These are phyloP conservation scores for Cafeteria roenbergensis DNA, from an alignment of 108 stramenopile species.

Conservation along the genomic window DNA sequence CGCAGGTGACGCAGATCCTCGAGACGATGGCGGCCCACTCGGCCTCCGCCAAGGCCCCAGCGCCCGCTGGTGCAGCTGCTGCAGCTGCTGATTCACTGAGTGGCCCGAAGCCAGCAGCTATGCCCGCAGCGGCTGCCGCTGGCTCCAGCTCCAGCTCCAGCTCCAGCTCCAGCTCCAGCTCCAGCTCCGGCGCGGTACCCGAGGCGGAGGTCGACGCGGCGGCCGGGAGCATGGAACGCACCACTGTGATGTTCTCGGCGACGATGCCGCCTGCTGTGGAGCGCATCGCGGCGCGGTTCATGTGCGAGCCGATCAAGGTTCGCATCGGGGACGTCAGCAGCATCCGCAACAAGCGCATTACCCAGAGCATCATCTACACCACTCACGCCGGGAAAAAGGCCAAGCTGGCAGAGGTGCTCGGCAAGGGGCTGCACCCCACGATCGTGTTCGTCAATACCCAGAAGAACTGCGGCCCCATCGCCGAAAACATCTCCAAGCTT, in stretches of 20 bases:
- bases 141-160: background rate
- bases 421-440: slow-evolving; percentile 34
- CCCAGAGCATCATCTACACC: slow-evolving; percentile 57
- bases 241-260: slow-evolving; percentile 91
- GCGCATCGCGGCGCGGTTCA: slow-evolving; percentile 68
- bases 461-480: slow-evolving; percentile 45
- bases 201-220: background rate
- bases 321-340: slow-evolving; percentile 73
- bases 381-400: slow-evolving; percentile 65
- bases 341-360: slow-evolving; percentile 80
- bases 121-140: slow-evolving; percentile 8
- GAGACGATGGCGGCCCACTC: slow-evolving; percentile 66
- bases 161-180: background rate
- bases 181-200: background rate
- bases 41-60: slow-evolving; percentile 53
- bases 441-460: slow-evolving; percentile 97
- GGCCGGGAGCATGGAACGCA: slow-evolving; percentile 52
- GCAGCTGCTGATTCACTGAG: slow-evolving; percentile 60
- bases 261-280: slow-evolving; percentile 91
- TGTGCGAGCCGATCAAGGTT: slow-evolving; percentile 74
- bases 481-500: slow-evolving; percentile 59
- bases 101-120: slow-evolving; percentile 35
- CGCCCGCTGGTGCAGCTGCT: slow-evolving; percentile 5
- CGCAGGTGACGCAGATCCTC: slow-evolving; percentile 73
- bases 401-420: slow-evolving; percentile 32